phyloP scores from a whole-genome alignment of 23 red algal genomes.

The Chondrus crispus region DNA sequence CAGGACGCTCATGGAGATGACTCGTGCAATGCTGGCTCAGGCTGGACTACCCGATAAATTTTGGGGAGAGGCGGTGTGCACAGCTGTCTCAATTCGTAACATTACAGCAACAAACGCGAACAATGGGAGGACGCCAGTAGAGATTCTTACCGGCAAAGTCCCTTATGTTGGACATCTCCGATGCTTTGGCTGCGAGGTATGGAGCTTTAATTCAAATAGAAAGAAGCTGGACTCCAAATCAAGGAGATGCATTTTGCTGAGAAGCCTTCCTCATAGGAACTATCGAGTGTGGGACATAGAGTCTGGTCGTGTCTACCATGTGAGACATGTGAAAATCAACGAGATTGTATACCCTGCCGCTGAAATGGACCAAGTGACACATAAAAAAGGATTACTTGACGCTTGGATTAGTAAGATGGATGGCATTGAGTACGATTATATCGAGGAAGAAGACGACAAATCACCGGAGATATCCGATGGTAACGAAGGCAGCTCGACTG shows the following conservation, averaged over 20 bases:
- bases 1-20: neutral
- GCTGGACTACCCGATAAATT: neutral
- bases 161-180: neutral
- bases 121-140: neutral
- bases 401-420: no score
- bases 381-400: no score
- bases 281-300: constrained; percentile 3
- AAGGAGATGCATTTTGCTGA: neutral
- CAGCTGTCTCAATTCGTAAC: neutral
- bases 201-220: neutral
- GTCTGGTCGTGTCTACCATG: neutral
- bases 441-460: no score
- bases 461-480: no score
- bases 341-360: no score
- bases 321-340: neutral
- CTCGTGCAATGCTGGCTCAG: neutral
- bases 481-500: no score
- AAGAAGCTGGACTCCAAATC: neutral
- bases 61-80: neutral
- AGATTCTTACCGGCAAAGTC: neutral
- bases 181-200: constrained; percentile 8
- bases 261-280: neutral
- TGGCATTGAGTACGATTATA: no score
- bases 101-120: neutral
- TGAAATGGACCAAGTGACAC: no score